Percentiles rank a stretch among this genome's conserved stretches.
Evolutionary conservation across 129 eudicot genomes (phyloP).

Genomic region (Pittosporum tobira): DNA sequence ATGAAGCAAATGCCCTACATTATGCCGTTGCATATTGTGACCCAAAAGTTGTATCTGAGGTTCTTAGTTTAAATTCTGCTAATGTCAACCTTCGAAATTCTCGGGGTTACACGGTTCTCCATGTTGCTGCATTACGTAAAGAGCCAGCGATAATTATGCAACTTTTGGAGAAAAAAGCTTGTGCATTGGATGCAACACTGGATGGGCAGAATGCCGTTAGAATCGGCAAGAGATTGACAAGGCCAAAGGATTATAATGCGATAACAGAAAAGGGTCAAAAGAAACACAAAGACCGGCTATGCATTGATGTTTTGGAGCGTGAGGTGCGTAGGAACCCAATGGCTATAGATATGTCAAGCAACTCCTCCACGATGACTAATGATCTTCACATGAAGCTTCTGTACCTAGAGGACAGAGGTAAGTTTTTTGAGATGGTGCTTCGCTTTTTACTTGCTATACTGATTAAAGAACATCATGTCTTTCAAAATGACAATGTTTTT

Average conservation of each 20-base stretch:
- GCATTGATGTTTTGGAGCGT: constrained; percentile 71
- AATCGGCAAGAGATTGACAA: constrained; percentile 50
- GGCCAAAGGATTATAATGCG: constrained; percentile 54
- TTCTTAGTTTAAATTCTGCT: constrained; percentile 39
- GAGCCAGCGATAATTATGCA: constrained; percentile 53
- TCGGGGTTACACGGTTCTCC: constrained; percentile 68
- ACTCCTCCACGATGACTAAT: constrained; percentile 40
- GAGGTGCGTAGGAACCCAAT: constrained; percentile 49
- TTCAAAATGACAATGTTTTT: neutral
- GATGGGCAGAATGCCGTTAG: constrained; percentile 64
- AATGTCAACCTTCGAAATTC: constrained; percentile 48
- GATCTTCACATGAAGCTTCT: constrained; percentile 60
- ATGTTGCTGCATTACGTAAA: constrained; percentile 68
- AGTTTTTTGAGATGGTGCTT: neutral
- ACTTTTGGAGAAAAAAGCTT: constrained; percentile 42
- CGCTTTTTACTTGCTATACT: neutral
- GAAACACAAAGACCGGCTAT: constrained; percentile 50
- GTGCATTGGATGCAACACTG: constrained; percentile 32
- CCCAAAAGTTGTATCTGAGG: constrained; percentile 52
- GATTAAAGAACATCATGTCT: neutral
- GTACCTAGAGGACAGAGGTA: constrained; percentile 77
- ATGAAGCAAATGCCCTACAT: constrained; percentile 66
- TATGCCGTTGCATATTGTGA: constrained; percentile 71
- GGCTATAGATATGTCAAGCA: constrained; percentile 29
- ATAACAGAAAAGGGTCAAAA: constrained; percentile 53